These are phyloP conservation scores for Polyplosphaeria fusca DNA, from an alignment of 495 filamentous ascomycete species.

Conservation along the genomic window DNA sequence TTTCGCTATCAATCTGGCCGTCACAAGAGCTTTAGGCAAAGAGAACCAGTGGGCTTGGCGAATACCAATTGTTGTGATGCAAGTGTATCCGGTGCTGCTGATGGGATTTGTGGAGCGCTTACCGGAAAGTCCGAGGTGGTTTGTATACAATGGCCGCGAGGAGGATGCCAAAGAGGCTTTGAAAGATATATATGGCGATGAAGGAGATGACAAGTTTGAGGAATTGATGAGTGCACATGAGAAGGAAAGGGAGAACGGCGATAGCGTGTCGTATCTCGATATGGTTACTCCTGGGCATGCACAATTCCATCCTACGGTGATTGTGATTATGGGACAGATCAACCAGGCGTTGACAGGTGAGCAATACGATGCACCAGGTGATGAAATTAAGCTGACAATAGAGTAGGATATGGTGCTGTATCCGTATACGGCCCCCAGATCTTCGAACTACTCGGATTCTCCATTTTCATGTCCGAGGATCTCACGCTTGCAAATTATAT, in stretches of 20 bases:
- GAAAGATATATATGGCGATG: conserved; percentile 47
- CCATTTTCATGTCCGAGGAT: conserved; percentile 45
- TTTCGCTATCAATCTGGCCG: conserved; percentile 45
- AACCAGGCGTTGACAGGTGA: conserved; percentile 57
- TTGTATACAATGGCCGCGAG: conserved; percentile 45
- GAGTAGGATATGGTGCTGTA: conserved; percentile 54
- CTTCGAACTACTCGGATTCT: conserved; percentile 54
- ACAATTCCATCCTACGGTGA: conserved; percentile 53
- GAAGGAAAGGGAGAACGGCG: conserved; percentile 44
- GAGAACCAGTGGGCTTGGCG: conserved; percentile 52
- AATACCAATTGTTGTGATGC: conserved; percentile 61
- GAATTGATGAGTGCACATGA: conserved; percentile 48
- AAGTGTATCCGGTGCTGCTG: conserved; percentile 51
- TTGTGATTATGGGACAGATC: conserved; percentile 57
- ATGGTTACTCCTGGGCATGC: conserved; percentile 47
- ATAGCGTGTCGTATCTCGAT: conserved; percentile 48
- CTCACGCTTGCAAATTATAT: conserved; percentile 55
- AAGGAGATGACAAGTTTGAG: conserved; percentile 46
- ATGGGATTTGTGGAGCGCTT: conserved; percentile 47
- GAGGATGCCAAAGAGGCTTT: conserved; percentile 48
- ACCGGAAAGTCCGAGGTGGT: conserved; percentile 56
- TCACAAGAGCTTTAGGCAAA: conserved; percentile 41
- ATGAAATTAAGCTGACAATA: too few relatives aligned
- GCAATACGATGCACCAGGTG: too few relatives aligned
- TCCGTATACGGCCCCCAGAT: conserved; percentile 60